Evolutionary conservation across 2,329 filamentous ascomycete genomes (phyloP), one percentile per base, ranked within the genome.

Genomic region (Neoascochyta sp.): DNA sequence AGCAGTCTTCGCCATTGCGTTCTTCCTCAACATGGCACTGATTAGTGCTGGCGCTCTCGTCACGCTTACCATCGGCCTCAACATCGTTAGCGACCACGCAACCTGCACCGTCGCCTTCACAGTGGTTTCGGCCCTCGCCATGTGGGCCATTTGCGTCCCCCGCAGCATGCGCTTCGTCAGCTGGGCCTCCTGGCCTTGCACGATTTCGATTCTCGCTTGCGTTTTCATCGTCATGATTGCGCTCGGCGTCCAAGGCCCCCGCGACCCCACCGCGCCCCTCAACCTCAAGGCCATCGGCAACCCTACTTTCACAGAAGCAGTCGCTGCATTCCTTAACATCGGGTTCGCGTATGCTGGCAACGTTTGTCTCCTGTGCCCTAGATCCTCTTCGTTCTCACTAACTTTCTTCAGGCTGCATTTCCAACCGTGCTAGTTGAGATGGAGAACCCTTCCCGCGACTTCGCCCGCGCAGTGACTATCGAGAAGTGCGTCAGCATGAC

Each of bases 11-110:
- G 50, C 47, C 7, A 22, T 49, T 18, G 47, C 43, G 6, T 54
- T 54, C 15, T 24, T 56, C 9, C 47, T 56, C 37, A 56, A 56
- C 30, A 48, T 56, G 52, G 49, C 45, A 2, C 37, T 56, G 10
- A 54, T 56, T 20, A 43, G 41, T 16, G 52, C 50, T 6, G 51
- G 47, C 2, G 52, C 49, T 3, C 41, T 52, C 26, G 46, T 56
- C 26, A 56, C 52, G 5, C 41, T 54, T 7, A 48, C 47, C 12
- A 52, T 56, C 22, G 50, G 48, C 9, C 39, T 56, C 18, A 56
- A 56, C 31, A 54, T 47, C 6, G 36, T 56, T 5, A 50, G 42
- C 26, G 44, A 50, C 10, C 52, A 56, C 33, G 49, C 45, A 4
- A 42, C 47, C n/a, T 56, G 52, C 35, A 56, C 49, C 2, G 45